A percentile compares a stretch with the other conserved stretches of the same genome.
These are phyloP conservation scores for Phytophthora tubulina DNA, from an alignment of 352 stramenopile genomes.

Conservation along the genomic window DNA sequence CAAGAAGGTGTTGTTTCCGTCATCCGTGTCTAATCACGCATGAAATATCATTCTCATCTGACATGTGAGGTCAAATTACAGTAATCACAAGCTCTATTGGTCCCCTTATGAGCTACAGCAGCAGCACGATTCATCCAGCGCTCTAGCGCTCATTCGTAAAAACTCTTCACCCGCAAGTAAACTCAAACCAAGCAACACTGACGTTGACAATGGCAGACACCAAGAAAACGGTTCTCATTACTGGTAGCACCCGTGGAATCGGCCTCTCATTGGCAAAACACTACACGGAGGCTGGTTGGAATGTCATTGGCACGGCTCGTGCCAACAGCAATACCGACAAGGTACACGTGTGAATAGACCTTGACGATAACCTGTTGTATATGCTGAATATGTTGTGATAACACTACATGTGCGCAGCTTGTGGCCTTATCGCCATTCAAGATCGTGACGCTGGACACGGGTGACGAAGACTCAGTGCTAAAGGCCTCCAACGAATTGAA, in stretches of 20 bases:
- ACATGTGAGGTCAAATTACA: too few relatives aligned
- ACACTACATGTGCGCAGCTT: constrained; percentile 14
- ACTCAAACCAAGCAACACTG: not conserved
- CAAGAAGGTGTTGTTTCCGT: too few relatives aligned
- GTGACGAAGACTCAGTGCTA: constrained; percentile 51
- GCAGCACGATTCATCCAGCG: too few relatives aligned
- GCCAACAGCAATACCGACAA: constrained; percentile 43
- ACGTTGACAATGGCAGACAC: constrained; percentile 7
- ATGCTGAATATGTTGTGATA: too few relatives aligned
- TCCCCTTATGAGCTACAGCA: too few relatives aligned
- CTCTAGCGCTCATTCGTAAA: too few relatives aligned
- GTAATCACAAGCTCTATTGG: too few relatives aligned
- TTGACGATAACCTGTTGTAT: not conserved
- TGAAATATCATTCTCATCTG: too few relatives aligned
- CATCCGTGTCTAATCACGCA: too few relatives aligned
- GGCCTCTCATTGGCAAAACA: constrained; percentile 51
- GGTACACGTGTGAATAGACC: constrained; percentile 14
- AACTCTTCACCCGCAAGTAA: too few relatives aligned
- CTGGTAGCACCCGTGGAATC: constrained; percentile 51
- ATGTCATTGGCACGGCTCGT: constrained; percentile 48
- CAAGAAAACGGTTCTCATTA: constrained; percentile 59
- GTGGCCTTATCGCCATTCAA: constrained; percentile 40
- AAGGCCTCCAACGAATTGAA: constrained; percentile 46
- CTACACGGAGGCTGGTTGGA: constrained; percentile 52
- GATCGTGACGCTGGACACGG: constrained; percentile 53